A percentile compares a stretch with the other conserved stretches of the same genome.
phyloP scores from a whole-genome alignment of 2,329 filamentous ascomycete species.

The Aspergillus melleus region DNA sequence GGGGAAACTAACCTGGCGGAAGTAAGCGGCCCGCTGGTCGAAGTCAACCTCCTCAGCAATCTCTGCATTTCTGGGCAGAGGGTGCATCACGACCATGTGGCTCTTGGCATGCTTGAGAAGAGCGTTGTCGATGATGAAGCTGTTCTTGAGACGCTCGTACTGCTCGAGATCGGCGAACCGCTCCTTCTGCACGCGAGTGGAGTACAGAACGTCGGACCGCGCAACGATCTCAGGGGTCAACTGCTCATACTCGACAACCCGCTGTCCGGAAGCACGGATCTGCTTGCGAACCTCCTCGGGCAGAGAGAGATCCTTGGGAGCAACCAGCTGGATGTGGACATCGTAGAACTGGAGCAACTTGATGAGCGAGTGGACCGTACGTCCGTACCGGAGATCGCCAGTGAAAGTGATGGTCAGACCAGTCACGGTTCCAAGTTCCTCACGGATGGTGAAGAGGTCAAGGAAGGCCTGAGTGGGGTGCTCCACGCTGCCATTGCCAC shows the following conservation, averaged over 20 bases:
- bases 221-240: constrained; percentile 86
- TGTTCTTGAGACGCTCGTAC: constrained; percentile 86
- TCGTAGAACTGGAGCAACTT: constrained; percentile 95
- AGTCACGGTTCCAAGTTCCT: constrained; percentile 93
- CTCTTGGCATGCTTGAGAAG: constrained; percentile 88
- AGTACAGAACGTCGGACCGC: constrained; percentile 89
- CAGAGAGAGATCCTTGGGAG: constrained; percentile 74
- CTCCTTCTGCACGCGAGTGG: constrained; percentile 95
- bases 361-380: constrained; percentile 91
- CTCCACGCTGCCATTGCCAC: constrained; percentile 91
- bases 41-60: constrained; percentile 95
- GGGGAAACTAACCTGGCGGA: constrained; percentile 81
- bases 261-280: constrained; percentile 72
- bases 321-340: constrained; percentile 87
- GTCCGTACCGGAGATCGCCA: constrained; percentile 88
- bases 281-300: constrained; percentile 72
- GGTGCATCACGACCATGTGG: constrained; percentile 94
- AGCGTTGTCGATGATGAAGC: constrained; percentile 85
- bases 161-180: constrained; percentile 77
- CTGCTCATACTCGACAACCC: constrained; percentile 71
- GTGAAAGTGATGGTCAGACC: constrained; percentile 95
- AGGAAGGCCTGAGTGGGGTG: constrained; percentile 97
- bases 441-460: constrained; percentile 96
- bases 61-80: constrained; percentile 89
- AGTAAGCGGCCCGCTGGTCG: constrained; percentile 95